These are phyloP conservation scores for Penicillium samsonianum DNA, from an alignment of 495 filamentous ascomycete genomes.

Conservation along the genomic window DNA sequence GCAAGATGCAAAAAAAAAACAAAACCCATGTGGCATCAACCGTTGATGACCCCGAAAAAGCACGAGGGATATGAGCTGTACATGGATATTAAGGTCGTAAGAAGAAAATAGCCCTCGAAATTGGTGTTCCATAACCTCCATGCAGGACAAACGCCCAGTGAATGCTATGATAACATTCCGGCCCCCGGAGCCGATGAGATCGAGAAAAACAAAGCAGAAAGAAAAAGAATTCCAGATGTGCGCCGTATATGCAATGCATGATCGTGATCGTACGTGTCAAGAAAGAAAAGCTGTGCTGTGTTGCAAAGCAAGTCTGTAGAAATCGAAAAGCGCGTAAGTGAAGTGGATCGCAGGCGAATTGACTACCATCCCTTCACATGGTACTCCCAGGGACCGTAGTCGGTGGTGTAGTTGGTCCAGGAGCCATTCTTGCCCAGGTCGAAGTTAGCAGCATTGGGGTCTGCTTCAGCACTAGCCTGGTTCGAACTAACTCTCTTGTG, in stretches of 20 bases:
- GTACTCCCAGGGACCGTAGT: slow-evolving; percentile 67
- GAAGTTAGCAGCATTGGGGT: slow-evolving; percentile 24
- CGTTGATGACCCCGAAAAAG: slow-evolving; percentile 21
- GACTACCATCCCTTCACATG: slow-evolving; percentile 69
- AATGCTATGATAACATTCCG: slow-evolving; percentile 25
- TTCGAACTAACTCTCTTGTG: slow-evolving; percentile 23
- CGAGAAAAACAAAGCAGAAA: slow-evolving; percentile 15
- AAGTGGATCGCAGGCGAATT: slow-evolving; percentile 13
- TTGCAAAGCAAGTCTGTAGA: slow-evolving; percentile 18
- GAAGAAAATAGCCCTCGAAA: slow-evolving; percentile 7
- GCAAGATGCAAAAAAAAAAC: not conserved
- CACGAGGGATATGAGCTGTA: slow-evolving; percentile 41
- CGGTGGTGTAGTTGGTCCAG: slow-evolving; percentile 62
- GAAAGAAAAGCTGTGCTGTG: slow-evolving; percentile 25
- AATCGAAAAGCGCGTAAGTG: not conserved
- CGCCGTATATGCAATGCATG: slow-evolving; percentile 52
- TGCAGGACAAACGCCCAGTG: slow-evolving; percentile 22
- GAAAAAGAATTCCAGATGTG: slow-evolving; percentile 36
- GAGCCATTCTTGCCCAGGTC: slow-evolving; percentile 59
- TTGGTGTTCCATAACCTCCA: slow-evolving; percentile 22
- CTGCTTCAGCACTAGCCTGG: slow-evolving; percentile 19
- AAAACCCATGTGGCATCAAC: slow-evolving; percentile 19
- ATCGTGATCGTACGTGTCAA: slow-evolving; percentile 49
- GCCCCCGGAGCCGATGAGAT: slow-evolving; percentile 22
- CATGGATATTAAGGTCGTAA: slow-evolving; percentile 45